Evolutionary conservation across 768 basidiomycete species (phyloP), one percentile per base, ranked within the genome.

Genomic region (Nidula microcarpa): DNA sequence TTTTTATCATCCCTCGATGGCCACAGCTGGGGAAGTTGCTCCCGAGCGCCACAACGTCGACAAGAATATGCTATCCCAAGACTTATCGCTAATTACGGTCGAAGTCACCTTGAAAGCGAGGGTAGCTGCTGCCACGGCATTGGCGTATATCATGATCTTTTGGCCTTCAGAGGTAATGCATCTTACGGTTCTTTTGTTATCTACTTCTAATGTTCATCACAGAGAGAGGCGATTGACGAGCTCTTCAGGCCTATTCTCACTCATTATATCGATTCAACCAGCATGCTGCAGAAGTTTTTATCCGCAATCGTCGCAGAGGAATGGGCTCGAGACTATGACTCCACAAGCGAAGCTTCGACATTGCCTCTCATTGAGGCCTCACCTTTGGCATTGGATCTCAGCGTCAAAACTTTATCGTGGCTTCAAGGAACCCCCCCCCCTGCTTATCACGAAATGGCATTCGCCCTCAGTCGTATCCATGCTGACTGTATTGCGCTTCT

Each of bases 41-140:
- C 72, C 77, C 0, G 88, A 92, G 65, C 80, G 85, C 45, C 92
- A 98, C 65, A 94, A 97, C 60, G 92, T 98, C 33, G 97, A 99
- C 74, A 98, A 94, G 76, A 89, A 89, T 54, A 94, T 98, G 86
- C 76, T 98, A 18, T 77, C 81, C 4, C 95, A 98, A 64, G 97
- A 99, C 65, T 72, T 94, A 43, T 85, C 91, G 0, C 75, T 99
- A 36, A 79, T 98, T 33, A 75, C 86, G 5, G 70, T 80, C 18
- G 94, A 97, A 61, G 71, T 84, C 4, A 83, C 93, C 36, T 65
- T 95, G 53, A 84, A 89, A 56, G 92, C 91, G 14, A 79, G 95
- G 18, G 69, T 98, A 5, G 84, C 88, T 6, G 81, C 86, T 4
- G 87, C 92, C 1, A 84, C 80, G 1, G 91, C 93, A 2, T 67